Evolutionary conservation across 164 flowering plant species (phyloP).

Genomic region (Akebia trifoliata): DNA sequence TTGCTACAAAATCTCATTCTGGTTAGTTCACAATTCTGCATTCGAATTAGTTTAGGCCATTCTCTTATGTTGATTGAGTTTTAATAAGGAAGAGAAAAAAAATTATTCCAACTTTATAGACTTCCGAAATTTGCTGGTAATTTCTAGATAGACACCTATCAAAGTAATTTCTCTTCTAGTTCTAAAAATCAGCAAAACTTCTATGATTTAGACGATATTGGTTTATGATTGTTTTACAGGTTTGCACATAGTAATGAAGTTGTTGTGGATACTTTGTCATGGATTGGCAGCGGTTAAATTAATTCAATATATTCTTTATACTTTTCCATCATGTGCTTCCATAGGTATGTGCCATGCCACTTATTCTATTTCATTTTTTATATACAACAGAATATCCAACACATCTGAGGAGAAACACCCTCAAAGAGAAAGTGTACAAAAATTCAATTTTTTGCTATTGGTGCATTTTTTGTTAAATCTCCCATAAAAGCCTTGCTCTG

Average conservation of each 20-base stretch:
- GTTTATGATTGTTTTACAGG: constrained; percentile 34
- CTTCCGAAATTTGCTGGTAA: not conserved
- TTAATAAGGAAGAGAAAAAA: not conserved
- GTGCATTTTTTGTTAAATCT: too few relatives aligned
- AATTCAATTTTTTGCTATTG: too few relatives aligned
- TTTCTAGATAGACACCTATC: not conserved
- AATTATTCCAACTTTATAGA: not conserved
- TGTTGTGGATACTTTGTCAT: constrained; percentile 62
- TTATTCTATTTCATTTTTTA: not conserved
- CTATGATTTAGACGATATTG: not conserved
- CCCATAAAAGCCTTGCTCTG: too few relatives aligned
- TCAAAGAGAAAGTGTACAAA: too few relatives aligned
- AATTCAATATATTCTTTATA: constrained; percentile 57
- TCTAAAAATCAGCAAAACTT: not conserved
- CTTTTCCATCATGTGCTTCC: constrained; percentile 88
- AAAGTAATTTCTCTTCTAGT: not conserved
- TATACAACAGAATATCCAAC: not conserved
- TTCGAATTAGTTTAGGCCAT: not conserved
- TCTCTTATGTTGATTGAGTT: not conserved
- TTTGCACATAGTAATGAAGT: constrained; percentile 27
- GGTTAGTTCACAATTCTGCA: constrained; percentile 31
- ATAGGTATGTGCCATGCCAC: constrained; percentile 44
- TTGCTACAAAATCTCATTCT: constrained; percentile 34
- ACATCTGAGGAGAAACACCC: too few relatives aligned
- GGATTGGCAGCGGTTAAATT: constrained; percentile 63